phyloP scores from a whole-genome alignment of 1,139 yeast genomes.

The Debaryomyces nepalensis region DNA sequence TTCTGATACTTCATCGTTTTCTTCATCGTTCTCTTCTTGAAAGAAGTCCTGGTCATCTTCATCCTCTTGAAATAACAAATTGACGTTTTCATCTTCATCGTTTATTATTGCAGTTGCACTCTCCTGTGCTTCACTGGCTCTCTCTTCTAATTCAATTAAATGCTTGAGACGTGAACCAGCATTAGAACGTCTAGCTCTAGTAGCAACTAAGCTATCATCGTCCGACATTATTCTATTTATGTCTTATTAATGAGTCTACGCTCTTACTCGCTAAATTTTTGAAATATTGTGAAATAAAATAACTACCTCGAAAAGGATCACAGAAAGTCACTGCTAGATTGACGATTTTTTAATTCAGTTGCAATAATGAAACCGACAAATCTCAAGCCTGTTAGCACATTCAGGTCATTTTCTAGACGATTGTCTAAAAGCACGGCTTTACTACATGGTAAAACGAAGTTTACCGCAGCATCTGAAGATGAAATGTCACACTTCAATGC shows the following conservation, averaged over 20 bases:
- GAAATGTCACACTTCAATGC: constrained; percentile 84
- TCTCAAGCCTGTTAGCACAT: neutral
- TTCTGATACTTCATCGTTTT: constrained; percentile 28
- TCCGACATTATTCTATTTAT: constrained; percentile 22
- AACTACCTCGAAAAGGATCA: neutral
- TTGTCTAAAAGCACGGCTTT: constrained; percentile 1
- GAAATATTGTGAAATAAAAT: constrained; percentile 3
- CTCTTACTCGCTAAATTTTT: neutral
- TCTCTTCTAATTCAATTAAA: constrained; percentile 71
- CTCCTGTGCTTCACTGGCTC: constrained; percentile 37
- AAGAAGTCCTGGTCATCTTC: constrained; percentile 81
- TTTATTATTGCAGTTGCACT: constrained; percentile 40
- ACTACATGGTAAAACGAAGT: constrained; percentile 13
- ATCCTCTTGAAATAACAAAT: constrained; percentile 79
- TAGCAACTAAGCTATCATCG: constrained; percentile 61
- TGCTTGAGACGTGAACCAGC: constrained; percentile 88
- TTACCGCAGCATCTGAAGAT: constrained; percentile 41
- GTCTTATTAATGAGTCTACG: neutral
- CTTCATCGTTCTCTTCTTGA: constrained; percentile 44
- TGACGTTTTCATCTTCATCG: constrained; percentile 75
- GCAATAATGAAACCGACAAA: constrained; percentile 3
- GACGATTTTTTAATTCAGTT: neutral
- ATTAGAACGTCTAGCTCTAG: constrained; percentile 78
- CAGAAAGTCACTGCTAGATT: neutral
- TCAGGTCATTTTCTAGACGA: neutral